Evolutionary conservation across 75 land plant genomes (phyloP).

Genomic region (Pseudotsuga menziesii): DNA sequence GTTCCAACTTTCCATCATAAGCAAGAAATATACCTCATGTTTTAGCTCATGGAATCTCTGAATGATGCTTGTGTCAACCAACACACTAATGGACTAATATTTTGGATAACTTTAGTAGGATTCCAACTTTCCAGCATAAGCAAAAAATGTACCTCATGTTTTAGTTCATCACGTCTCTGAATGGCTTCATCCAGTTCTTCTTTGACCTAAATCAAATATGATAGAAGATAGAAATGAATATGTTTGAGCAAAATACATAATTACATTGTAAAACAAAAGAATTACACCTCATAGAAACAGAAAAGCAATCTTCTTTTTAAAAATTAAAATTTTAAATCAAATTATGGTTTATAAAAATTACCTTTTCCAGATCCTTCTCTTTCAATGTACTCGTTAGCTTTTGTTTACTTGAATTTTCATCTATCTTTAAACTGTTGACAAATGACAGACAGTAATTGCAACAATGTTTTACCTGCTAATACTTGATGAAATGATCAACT

Average conservation of each 20-base stretch:
- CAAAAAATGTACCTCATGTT: slow-evolving; percentile 24
- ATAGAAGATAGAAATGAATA: not conserved
- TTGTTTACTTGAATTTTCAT: slow-evolving; percentile 1
- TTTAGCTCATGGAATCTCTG: slow-evolving; percentile 25
- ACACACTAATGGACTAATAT: not conserved
- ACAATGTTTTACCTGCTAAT: not conserved
- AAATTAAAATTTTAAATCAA: not conserved
- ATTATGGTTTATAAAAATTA: not conserved
- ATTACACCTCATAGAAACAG: not conserved
- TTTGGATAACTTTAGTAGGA: not conserved
- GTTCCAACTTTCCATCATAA: not conserved
- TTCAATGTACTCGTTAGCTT: not conserved
- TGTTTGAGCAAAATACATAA: not conserved
- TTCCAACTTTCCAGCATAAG: not conserved
- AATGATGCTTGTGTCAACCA: not conserved
- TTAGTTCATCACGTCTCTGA: slow-evolving; percentile 32
- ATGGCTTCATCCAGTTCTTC: slow-evolving; percentile 23
- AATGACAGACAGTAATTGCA: not conserved
- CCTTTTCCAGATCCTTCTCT: slow-evolving; percentile 9
- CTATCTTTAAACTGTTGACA: not conserved
- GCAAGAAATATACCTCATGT: slow-evolving; percentile 19
- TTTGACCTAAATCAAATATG: slow-evolving; percentile 17
- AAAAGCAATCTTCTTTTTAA: not conserved
- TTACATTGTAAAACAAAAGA: not conserved
- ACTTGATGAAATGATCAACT: not conserved